phyloP scores from a whole-genome alignment of 163 green algal genomes.

The Trebouxiophyceae sp. region DNA sequence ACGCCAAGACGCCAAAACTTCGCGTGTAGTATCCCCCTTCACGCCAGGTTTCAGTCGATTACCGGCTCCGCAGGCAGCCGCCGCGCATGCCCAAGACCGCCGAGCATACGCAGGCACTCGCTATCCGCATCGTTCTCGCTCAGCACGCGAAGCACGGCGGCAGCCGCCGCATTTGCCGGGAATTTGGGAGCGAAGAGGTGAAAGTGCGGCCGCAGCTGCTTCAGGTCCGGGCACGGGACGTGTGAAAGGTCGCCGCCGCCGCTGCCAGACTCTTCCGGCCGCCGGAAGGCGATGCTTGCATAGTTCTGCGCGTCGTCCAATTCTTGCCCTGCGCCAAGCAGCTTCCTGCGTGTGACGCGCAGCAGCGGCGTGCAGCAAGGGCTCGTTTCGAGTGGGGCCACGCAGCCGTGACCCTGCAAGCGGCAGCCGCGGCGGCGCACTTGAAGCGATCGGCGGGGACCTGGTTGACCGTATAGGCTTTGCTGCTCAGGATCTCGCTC shows the following conservation, averaged over 20 bases:
- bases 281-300: not conserved
- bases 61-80: too few species aligned
- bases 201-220: not conserved
- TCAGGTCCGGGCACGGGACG: not conserved
- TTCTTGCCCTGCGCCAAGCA: not conserved
- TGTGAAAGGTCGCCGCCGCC: too few species aligned
- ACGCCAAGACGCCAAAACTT: too few species aligned
- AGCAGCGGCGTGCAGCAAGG: too few species aligned
- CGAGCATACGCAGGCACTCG: not conserved
- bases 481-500: too few species aligned
- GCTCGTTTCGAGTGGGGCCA: too few species aligned
- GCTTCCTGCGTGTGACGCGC: not conserved
- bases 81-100: too few species aligned
- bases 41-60: too few species aligned
- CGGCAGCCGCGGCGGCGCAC: too few species aligned
- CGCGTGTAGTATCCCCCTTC: too few species aligned
- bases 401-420: too few species aligned
- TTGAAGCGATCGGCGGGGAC: not conserved
- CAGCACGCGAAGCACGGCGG: not conserved
- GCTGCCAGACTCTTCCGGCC: not conserved
- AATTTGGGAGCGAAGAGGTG: not conserved
- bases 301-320: not conserved
- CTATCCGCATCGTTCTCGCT: not conserved
- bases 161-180: not conserved
- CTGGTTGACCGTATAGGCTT: not conserved